Evolutionary conservation across 495 filamentous ascomycete genomes (phyloP).

Genomic region (Aspergillus cristatus): DNA sequence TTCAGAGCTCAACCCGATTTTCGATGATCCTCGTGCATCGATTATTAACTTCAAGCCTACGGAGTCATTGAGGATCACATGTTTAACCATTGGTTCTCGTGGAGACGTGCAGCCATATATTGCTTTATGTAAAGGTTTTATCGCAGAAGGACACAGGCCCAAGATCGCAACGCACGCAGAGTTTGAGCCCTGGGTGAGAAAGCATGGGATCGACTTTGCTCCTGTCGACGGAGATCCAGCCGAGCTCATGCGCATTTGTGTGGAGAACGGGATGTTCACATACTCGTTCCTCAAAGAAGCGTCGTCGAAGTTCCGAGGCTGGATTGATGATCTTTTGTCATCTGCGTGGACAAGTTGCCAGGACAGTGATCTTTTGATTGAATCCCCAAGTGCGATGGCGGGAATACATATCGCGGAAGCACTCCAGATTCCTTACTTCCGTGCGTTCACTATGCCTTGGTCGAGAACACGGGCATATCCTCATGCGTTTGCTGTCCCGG

Average conservation of each 20-base stretch:
- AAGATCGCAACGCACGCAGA: slow-evolving; percentile 89
- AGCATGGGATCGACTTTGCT: slow-evolving; percentile 86
- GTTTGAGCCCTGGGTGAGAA: slow-evolving; percentile 80
- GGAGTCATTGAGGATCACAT: slow-evolving; percentile 77
- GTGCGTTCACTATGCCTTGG: slow-evolving; percentile 99
- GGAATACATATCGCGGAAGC: slow-evolving; percentile 99
- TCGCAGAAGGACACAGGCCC: slow-evolving; percentile 77
- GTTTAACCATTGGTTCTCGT: slow-evolving; percentile 89
- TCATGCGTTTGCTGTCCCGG: slow-evolving; percentile 93
- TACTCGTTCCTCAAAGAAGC: slow-evolving; percentile 83
- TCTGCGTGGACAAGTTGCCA: slow-evolving; percentile 85
- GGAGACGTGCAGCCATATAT: slow-evolving; percentile 98
- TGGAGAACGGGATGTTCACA: slow-evolving; percentile 97
- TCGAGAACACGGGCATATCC: slow-evolving; percentile 91
- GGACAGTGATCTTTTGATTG: slow-evolving; percentile 81
- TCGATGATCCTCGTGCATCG: slow-evolving; percentile 86
- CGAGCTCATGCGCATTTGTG: slow-evolving; percentile 90
- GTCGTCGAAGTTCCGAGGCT: slow-evolving; percentile 80
- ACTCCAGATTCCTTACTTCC: slow-evolving; percentile 87
- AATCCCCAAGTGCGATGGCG: slow-evolving; percentile 94
- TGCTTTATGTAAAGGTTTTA: slow-evolving; percentile 82
- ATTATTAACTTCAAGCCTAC: slow-evolving; percentile 91
- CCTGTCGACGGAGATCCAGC: slow-evolving; percentile 85
- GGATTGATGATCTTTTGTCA: slow-evolving; percentile 79
- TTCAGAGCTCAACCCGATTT: slow-evolving; percentile 54